Evolutionary conservation across 1,284 basidiomycete species (phyloP), one percentile per base, ranked within the genome.

Genomic region (Apiotrichum siamense): DNA sequence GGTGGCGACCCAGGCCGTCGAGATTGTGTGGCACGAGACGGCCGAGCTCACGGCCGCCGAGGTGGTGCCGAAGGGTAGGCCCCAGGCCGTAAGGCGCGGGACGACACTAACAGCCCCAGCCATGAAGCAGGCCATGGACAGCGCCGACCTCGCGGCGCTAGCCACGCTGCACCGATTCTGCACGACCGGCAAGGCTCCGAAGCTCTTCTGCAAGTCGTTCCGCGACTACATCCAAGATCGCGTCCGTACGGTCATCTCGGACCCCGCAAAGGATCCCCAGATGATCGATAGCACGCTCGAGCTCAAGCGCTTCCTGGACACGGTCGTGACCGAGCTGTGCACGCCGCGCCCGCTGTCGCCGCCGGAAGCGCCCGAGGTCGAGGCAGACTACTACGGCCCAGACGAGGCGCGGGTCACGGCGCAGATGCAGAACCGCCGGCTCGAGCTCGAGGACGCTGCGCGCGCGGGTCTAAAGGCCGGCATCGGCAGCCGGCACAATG

Each of bases 401-500:
- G 32, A 15, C 23, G 13, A 47, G 43, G 25, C 29, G 18, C n/a
- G 12, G 21, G 23, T 35, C 11, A 12, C 43, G 12, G 11, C 18
- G 3, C 26, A 43, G 27, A 21, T 24, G 23, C 35, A 41, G 13
- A 41, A 7, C 3, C 42, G 31, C 48, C 63, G 62, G 48, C 58
- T 69, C 4, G 69, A 69, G 41, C 55, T 69, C 35, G 57, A 67
- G 55, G 66, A 78, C 51, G 73, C 76, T 1, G 69, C 78, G 33
- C 68, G 77, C 35, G 85, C 88, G 52, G 87, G 86, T 0, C 93
- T 96, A 73, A 78, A 83, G n/a, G 75, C 72, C 13, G 90, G 88
- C 31, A 86, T 97, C 76, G 87, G 86, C 64, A 79, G 81, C 23
- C 80, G 92, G 21, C 83, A 84, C 49, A 87, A 85, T 65, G 92